Evolutionary conservation across 768 basidiomycete species (phyloP), one percentile per base, ranked within the genome.

Genomic region (Atractiella rhizophila): DNA sequence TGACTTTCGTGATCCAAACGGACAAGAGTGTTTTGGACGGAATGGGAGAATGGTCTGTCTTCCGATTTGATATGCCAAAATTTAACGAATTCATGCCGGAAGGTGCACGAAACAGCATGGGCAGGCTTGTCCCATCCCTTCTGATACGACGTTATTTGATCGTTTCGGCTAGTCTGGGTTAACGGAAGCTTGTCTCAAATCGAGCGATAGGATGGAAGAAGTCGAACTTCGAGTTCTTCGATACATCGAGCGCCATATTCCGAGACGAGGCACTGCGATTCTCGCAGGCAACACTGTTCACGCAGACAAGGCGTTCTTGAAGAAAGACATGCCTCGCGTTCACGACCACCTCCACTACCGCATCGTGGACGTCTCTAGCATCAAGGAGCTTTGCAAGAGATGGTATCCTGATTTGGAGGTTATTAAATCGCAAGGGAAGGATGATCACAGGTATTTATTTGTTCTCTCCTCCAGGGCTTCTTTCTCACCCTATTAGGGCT

Each of bases 91-190:
- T 20, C 16, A 12, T 11, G 8, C 39, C 21, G 15, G 42, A 30
- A 20, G 45, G 45, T 47, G 46, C 24, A 44, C 37, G 20, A 39
- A 47, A 23, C 46, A 47, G 25, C 46, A 47, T 31, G 46, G 43
- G 30, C 30, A 11, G 5, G 18, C 27, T 8, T 10, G 8, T n/a
- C n/a, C n/a, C n/a, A n/a, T n/a, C n/a, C n/a, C n/a, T n/a, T n/a
- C n/a, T n/a, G n/a, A n/a, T n/a, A n/a, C n/a, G n/a, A n/a, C n/a
- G n/a, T n/a, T n/a, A n/a, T n/a, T n/a, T n/a, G n/a, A n/a, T 28
- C n/a, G 12, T 28, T 43, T 24, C 8, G 8, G 13, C 4, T 15
- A 47, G 39, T 47, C 46, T 8, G 46, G 46, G 11, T 30, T 47
- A 21, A 47, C 46, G 5, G 23, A 39, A 20, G 39, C 16, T 5